These are phyloP conservation scores for Phycomyces nitens DNA, from an alignment of 192 early-diverging fungal genomes.

Conservation along the genomic window DNA sequence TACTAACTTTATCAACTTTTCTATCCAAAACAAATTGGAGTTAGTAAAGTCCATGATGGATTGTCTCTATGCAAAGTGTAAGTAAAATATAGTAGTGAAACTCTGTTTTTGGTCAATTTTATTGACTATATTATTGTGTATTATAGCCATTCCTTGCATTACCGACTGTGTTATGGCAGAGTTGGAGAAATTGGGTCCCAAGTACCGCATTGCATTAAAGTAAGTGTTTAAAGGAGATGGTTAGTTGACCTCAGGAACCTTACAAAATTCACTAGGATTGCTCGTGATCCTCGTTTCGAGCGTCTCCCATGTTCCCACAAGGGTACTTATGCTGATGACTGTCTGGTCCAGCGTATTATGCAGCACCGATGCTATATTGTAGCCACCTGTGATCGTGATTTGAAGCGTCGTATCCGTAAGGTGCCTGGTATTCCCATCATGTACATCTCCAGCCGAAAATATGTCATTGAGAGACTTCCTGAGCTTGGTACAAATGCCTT, in stretches of 20 bases:
- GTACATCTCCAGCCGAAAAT: constrained; percentile 89
- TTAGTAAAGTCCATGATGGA: constrained; percentile 98
- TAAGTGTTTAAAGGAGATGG: constrained; percentile 26
- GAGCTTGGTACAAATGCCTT: constrained; percentile 51
- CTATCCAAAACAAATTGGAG: constrained; percentile 98
- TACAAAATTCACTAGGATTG: constrained; percentile 51
- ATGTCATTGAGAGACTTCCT: constrained; percentile 90
- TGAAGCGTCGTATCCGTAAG: constrained; percentile 93
- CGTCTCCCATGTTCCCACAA: constrained; percentile 94
- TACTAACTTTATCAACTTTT: constrained; percentile 99
- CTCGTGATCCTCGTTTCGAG: constrained; percentile 97
- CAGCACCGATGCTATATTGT: constrained; percentile 98
- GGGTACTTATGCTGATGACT: constrained; percentile 99
- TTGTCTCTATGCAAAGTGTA: constrained; percentile 95
- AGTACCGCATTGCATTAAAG: constrained; percentile 91
- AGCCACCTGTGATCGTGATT: constrained; percentile 95
- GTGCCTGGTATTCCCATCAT: constrained; percentile 97
- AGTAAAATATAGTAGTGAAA: too few relatives aligned
- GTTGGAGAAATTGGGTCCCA: constrained; percentile 95
- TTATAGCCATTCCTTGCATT: constrained; percentile 82
- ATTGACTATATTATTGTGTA: not conserved
- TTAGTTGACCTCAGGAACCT: not conserved
- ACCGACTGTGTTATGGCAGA: constrained; percentile 99
- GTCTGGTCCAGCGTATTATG: constrained; percentile 86
- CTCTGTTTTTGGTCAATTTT: too few relatives aligned